Percentiles rank a stretch among this genome's conserved stretches.
Evolutionary conservation across 2,329 filamentous ascomycete genomes (phyloP).

Genomic region (Xylariales sp.): DNA sequence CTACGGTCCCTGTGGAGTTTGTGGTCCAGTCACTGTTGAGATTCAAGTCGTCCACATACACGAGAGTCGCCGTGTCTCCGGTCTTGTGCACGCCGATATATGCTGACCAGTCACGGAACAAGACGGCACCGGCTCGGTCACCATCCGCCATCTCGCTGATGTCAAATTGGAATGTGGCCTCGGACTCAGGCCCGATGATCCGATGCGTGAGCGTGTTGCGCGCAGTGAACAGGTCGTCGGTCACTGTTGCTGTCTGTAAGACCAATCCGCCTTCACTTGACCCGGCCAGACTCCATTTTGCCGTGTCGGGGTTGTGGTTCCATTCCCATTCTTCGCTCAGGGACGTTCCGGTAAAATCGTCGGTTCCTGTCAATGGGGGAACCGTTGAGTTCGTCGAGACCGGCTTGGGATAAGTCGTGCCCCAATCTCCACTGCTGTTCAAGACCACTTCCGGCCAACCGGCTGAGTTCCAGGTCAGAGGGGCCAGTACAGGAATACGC

Average conservation of each 20-base stretch:
- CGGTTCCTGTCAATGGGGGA: slow-evolving; percentile 27
- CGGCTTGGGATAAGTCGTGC: slow-evolving; percentile 28
- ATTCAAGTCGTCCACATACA: slow-evolving; percentile 30
- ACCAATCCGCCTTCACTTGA: slow-evolving; percentile 35
- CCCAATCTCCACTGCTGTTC: slow-evolving; percentile 40
- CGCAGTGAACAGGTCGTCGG: slow-evolving; percentile 40
- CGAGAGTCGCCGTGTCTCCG: slow-evolving; percentile 17
- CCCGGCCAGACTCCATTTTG: slow-evolving; percentile 32
- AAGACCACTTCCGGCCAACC: slow-evolving; percentile 41
- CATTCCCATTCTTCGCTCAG: slow-evolving; percentile 49
- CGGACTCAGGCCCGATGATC: slow-evolving; percentile 38
- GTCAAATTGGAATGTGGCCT: slow-evolving; percentile 43
- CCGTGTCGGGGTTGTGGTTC: slow-evolving; percentile 54
- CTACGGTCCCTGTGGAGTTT: slow-evolving; percentile 20
- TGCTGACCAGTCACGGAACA: slow-evolving; percentile 45
- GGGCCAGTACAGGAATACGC: slow-evolving; percentile 50
- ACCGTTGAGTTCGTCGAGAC: slow-evolving; percentile 23
- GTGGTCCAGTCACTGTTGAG: slow-evolving; percentile 12
- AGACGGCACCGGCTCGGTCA: slow-evolving; percentile 43
- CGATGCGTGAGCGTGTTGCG: slow-evolving; percentile 41
- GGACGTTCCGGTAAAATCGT: slow-evolving; percentile 36
- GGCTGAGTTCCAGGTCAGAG: slow-evolving; percentile 42
- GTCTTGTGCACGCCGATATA: slow-evolving; percentile 44
- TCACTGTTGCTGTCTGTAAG: slow-evolving; percentile 44
- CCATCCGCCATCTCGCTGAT: slow-evolving; percentile 41